These are phyloP conservation scores for Annulohypoxylon nitens DNA, from an alignment of 495 filamentous ascomycete species.

Conservation along the genomic window DNA sequence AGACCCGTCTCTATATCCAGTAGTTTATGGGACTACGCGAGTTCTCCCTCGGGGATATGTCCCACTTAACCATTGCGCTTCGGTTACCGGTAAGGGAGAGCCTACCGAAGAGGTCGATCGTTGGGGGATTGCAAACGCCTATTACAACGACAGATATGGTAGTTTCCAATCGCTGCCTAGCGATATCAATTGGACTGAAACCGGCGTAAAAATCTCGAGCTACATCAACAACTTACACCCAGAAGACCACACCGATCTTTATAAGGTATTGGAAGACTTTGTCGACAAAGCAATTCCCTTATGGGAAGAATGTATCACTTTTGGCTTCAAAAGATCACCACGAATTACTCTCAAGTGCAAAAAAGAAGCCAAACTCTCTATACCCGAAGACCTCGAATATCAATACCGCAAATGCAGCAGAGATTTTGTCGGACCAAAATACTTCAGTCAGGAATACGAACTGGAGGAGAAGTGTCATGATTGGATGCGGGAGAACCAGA, in stretches of 20 bases:
- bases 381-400: too few relatives aligned
- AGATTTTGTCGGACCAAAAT: too few relatives aligned
- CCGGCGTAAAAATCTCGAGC: slow-evolving; percentile 72
- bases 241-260: slow-evolving; percentile 59
- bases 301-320: slow-evolving; percentile 41
- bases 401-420: too few relatives aligned
- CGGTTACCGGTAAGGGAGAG: slow-evolving; percentile 58
- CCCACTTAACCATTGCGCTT: slow-evolving; percentile 58
- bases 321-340: not conserved
- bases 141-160: not conserved
- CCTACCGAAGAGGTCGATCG: too few relatives aligned
- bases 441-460: too few relatives aligned
- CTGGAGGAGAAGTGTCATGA: too few relatives aligned
- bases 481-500: too few relatives aligned
- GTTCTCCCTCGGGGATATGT: slow-evolving; percentile 58
- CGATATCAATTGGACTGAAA: slow-evolving; percentile 61
- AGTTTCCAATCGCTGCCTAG: slow-evolving; percentile 69
- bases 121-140: too few relatives aligned
- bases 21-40: slow-evolving; percentile 66
- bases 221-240: slow-evolving; percentile 77
- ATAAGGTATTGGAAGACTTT: slow-evolving; percentile 64
- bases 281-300: slow-evolving; percentile 53
- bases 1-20: slow-evolving; percentile 65
- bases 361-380: too few relatives aligned
- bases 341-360: too few relatives aligned